Evolutionary conservation across 164 flowering plant species (phyloP).

Genomic region (Nelumbo lutea): DNA sequence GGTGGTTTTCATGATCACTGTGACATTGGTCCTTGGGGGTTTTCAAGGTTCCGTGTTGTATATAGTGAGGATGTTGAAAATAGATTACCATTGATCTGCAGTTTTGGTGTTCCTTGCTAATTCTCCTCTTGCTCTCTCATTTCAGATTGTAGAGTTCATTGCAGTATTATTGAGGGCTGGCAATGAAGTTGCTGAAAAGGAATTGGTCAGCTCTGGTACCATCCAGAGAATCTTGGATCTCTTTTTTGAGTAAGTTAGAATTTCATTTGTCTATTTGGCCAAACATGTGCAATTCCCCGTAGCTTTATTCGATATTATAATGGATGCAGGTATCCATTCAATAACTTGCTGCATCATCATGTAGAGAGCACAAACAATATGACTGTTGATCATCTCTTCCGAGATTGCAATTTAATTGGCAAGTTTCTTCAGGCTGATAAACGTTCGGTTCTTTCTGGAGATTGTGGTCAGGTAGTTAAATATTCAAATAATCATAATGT

Average conservation of each 20-base stretch:
- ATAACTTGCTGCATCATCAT: conserved; percentile 88
- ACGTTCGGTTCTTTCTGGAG: conserved; percentile 45
- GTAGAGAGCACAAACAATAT: conserved; percentile 62
- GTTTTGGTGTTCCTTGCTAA: background rate
- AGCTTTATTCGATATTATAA: background rate
- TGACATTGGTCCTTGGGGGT: too few relatives aligned
- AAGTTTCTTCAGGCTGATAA: conserved; percentile 62
- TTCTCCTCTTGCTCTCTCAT: background rate
- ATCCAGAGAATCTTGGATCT: conserved; percentile 62
- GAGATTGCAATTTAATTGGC: conserved; percentile 63
- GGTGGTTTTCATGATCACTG: too few relatives aligned
- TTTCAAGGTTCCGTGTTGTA: background rate
- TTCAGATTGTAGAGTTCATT: conserved; percentile 85
- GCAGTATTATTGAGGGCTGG: conserved; percentile 62
- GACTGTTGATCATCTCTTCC: conserved; percentile 65
- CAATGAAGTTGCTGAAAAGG: conserved; percentile 74
- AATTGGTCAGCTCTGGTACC: conserved; percentile 70
- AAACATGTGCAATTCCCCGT: background rate
- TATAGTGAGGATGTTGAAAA: background rate
- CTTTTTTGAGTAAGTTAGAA: conserved; percentile 71
- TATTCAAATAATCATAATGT: background rate
- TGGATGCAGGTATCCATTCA: conserved; percentile 80
- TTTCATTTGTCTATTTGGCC: background rate
- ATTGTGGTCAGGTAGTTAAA: conserved; percentile 42
- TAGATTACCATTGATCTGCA: background rate